Conservation (phyloP, 225 moss, liverwort and hornwort species). For the Thuidium tamariscinum region DNA sequence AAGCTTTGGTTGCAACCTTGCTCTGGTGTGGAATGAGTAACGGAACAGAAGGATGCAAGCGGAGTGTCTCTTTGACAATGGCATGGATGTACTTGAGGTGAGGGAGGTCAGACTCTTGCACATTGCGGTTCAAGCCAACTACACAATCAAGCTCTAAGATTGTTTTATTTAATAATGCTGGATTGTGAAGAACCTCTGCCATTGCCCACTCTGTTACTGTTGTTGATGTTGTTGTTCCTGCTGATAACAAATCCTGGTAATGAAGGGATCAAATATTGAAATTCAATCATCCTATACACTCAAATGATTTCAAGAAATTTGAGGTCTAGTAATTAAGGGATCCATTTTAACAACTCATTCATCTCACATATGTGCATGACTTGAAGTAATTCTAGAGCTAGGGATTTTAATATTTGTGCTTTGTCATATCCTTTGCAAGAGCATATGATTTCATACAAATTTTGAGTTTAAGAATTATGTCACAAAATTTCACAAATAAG, state of each 20-base stretch:
- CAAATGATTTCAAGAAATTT: neutral
- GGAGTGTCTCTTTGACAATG: neutral
- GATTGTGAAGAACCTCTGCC: neutral
- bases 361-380: rapidly evolving
- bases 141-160: rapidly evolving
- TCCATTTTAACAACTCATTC: neutral
- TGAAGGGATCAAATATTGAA: rapidly evolving
- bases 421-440: neutral
- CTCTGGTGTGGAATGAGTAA: rapidly evolving
- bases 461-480: rapidly evolving
- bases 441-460: neutral
- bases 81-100: neutral
- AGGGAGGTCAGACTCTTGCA: neutral
- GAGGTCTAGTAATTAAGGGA: neutral
- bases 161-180: neutral
- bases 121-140: neutral
- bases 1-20: neutral
- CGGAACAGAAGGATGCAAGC: neutral
- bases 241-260: neutral
- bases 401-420: too few relatives aligned
- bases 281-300: neutral
- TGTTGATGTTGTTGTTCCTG: neutral
- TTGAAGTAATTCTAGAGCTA: neutral
- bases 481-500: rapidly evolving
- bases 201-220: neutral